Percentiles rank a stretch among this genome's conserved stretches.
phyloP scores from a whole-genome alignment of 495 filamentous ascomycete genomes.

The Pyrenula massariospora region DNA sequence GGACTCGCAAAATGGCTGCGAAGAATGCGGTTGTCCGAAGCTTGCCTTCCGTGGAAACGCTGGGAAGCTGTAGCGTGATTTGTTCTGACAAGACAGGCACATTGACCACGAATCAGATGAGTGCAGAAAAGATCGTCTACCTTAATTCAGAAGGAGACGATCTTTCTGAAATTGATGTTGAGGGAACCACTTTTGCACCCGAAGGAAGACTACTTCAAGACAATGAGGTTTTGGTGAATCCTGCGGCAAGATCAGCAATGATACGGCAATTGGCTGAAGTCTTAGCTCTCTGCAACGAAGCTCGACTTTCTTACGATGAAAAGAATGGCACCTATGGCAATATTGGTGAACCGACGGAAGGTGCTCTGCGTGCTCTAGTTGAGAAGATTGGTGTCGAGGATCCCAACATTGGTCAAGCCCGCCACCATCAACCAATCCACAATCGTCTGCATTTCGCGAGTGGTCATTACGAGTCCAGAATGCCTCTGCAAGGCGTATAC shows the following conservation, averaged over 20 bases:
- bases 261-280: constrained; percentile 76
- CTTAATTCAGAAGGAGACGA: constrained; percentile 59
- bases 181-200: constrained; percentile 90
- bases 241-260: constrained; percentile 65
- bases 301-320: constrained; percentile 69
- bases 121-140: constrained; percentile 84
- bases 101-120: constrained; percentile 99
- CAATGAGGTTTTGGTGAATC: constrained; percentile 57
- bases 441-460: constrained; percentile 68
- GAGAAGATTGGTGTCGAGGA: constrained; percentile 85
- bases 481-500: constrained; percentile 70
- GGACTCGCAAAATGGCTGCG: constrained; percentile 94
- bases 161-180: constrained; percentile 79
- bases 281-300: constrained; percentile 81
- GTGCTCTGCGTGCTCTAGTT: constrained; percentile 76
- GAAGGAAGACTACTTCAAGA: constrained; percentile 56
- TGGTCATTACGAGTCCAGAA: constrained; percentile 68
- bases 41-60: constrained; percentile 90
- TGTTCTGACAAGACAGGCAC: constrained; percentile 99
- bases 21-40: constrained; percentile 96
- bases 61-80: constrained; percentile 98
- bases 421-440: constrained; percentile 30
- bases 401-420: constrained; percentile 39
- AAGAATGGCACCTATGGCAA: constrained; percentile 63
- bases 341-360: constrained; percentile 94